Evolutionary conservation across 2,329 filamentous ascomycete genomes (phyloP).

Genomic region (Hypoxylon sp.): DNA sequence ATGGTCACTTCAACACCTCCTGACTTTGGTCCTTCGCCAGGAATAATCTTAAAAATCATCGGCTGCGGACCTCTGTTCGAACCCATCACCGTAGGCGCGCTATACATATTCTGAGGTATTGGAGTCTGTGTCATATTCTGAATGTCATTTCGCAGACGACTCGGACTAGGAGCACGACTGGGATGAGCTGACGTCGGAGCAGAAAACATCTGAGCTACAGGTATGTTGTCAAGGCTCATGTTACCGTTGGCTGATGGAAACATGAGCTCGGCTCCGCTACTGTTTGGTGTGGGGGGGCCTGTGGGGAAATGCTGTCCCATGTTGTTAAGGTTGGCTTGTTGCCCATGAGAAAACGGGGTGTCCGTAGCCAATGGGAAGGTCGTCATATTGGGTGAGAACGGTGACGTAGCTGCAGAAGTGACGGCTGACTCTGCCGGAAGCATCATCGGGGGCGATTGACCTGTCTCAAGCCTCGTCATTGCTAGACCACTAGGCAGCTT

Average conservation of each 20-base stretch:
- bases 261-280: conserved; percentile 66
- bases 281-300: conserved; percentile 77
- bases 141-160: conserved; percentile 64
- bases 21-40: conserved; percentile 83
- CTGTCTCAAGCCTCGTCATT: conserved; percentile 85
- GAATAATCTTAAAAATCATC: conserved; percentile 86
- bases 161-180: conserved; percentile 84
- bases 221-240: conserved; percentile 75
- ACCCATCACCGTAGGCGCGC: conserved; percentile 64
- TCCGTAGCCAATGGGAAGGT: conserved; percentile 61
- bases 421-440: conserved; percentile 53
- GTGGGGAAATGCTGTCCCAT: conserved; percentile 64
- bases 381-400: conserved; percentile 66
- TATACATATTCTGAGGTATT: conserved; percentile 62
- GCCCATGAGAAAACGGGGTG: conserved; percentile 51
- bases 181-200: conserved; percentile 80
- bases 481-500: conserved; percentile 81
- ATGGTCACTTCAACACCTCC: conserved; percentile 92
- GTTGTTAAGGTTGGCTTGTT: conserved; percentile 48
- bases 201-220: conserved; percentile 77
- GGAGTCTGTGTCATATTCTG: conserved; percentile 61
- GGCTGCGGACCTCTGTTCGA: conserved; percentile 67
- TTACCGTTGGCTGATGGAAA: conserved; percentile 72
- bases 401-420: conserved; percentile 63
- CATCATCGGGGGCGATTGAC: conserved; percentile 59